Evolutionary conservation across 139 green algal genomes (phyloP), one percentile per base, ranked within the genome.

Genomic region (Pseudopediastrum boryanum): DNA sequence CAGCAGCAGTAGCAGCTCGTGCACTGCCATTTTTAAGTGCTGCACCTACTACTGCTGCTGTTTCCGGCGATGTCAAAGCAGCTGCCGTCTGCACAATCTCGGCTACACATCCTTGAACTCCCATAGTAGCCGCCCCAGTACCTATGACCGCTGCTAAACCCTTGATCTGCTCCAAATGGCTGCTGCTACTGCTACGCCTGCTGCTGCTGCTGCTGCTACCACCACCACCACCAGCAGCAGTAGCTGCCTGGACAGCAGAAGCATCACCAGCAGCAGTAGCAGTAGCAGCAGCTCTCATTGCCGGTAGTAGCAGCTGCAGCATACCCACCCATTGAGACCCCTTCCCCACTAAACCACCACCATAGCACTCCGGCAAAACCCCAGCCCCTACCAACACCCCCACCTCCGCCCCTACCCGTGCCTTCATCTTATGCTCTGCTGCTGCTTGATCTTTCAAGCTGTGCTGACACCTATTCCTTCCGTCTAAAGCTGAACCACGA

Each of bases 171-270:
- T 19, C 16, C 48, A n/a, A n/a, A n/a, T n/a, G n/a, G n/a, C n/a
- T n/a, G 38, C 36, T 39, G 16, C 61, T 31, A 21, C 62, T 50
- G 9, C 5, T 5, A 4, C 59, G 42, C 19, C 29, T 44, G 27
- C 33, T 35, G 12, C 29, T 68, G 29, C 59, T 68, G 27, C 59
- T 41, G 59, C 54, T 68, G 25, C 65, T 81, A 12, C 87, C 46
- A 36, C 52, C 74, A 64, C n/a, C n/a, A n/a, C n/a, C n/a, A n/a
- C n/a, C n/a, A n/a, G n/a, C n/a, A n/a, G n/a, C n/a, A n/a, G n/a
- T n/a, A 82, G 69, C 41, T 23, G 54, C 54, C 2, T 54, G 19
- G 36, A 27, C 42, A 33, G 66, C 66, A 25, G 29, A 36, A 44
- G 43, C 41, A n/a, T 74, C 43, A 54, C 58, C 58, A 1, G 13